Conservation (phyloP, 495 filamentous ascomycete species). For the Poronia punctata region DNA sequence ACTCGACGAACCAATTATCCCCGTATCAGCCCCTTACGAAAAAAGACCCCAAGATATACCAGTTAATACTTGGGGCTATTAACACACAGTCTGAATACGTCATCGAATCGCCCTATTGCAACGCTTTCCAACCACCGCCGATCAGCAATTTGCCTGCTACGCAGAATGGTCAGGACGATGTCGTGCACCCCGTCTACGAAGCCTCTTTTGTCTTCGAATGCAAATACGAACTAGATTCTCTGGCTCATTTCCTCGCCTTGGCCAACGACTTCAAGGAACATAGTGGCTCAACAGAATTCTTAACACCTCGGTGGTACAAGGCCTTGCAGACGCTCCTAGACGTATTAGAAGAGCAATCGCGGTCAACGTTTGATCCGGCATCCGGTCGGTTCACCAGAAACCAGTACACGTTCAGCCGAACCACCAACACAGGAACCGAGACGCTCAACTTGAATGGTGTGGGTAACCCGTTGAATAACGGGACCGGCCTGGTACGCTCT, state of each 20-base stretch:
- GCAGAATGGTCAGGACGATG: conserved; percentile 70
- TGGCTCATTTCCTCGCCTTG: conserved; percentile 84
- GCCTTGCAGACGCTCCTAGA: conserved; percentile 68
- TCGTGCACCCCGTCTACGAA: conserved; percentile 81
- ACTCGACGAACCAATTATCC: conserved; percentile 90
- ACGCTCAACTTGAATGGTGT: conserved; percentile 75
- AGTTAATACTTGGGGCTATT: conserved; percentile 86
- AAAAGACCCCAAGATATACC: conserved; percentile 66
- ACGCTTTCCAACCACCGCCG: conserved; percentile 92
- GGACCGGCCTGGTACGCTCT: conserved; percentile 79
- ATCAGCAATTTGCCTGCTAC: conserved; percentile 64
- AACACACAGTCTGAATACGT: conserved; percentile 95
- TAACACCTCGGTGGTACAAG: conserved; percentile 71
- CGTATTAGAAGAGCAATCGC: conserved; percentile 70
- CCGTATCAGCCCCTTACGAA: conserved; percentile 83
- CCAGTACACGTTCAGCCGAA: conserved; percentile 78
- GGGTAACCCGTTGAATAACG: conserved; percentile 83
- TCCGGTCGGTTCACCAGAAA: conserved; percentile 59
- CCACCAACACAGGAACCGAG: conserved; percentile 78
- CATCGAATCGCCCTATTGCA: conserved; percentile 92
- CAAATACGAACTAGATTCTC: conserved; percentile 97
- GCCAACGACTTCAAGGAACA: conserved; percentile 78
- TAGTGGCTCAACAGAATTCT: conserved; percentile 68
- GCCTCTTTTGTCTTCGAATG: conserved; percentile 86
- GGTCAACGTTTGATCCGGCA: conserved; percentile 67